Conservation (phyloP, 805 yeast species). For the Grigorovia yakushimaensis region DNA sequence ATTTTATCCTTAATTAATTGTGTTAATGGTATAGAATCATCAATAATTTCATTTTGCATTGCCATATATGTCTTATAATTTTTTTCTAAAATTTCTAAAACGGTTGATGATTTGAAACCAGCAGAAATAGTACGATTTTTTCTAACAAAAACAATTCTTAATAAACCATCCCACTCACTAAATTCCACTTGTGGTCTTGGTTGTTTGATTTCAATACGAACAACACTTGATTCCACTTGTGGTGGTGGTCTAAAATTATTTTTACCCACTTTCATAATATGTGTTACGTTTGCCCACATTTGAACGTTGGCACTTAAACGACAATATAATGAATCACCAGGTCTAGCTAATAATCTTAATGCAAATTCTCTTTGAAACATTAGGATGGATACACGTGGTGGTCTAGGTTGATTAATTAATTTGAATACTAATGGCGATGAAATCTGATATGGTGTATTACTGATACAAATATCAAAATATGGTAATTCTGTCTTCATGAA, state of each 20-base stretch:
- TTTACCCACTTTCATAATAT: slow-evolving; percentile 95
- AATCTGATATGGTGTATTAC: slow-evolving; percentile 96
- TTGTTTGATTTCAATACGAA: slow-evolving; percentile 78
- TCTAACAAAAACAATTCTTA: slow-evolving; percentile 85
- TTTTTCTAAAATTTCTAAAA: slow-evolving; percentile 71
- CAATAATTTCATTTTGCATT: slow-evolving; percentile 37
- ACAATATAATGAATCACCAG: slow-evolving; percentile 92
- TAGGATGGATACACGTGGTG: slow-evolving; percentile 88
- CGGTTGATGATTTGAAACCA: slow-evolving; percentile 76
- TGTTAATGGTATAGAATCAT: slow-evolving; percentile 31
- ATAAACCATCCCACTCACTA: slow-evolving; percentile 93
- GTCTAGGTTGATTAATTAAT: slow-evolving; percentile 78
- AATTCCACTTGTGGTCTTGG: slow-evolving; percentile 94
- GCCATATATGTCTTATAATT: slow-evolving; percentile 74
- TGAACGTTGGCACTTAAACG: slow-evolving; percentile 93
- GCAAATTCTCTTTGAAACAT: slow-evolving; percentile 99
- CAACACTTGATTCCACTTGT: slow-evolving; percentile 94
- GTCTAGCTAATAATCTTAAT: slow-evolving; percentile 81
- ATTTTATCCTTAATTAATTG: slow-evolving; percentile 57
- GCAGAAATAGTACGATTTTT: slow-evolving; percentile 90
- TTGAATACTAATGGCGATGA: slow-evolving; percentile 95
- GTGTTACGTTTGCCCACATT: slow-evolving; percentile 99
- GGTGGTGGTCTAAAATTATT: slow-evolving; percentile 98
- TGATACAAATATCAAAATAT: slow-evolving; percentile 89
- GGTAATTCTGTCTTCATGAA: slow-evolving; percentile 94